Evolutionary conservation across 1,284 basidiomycete species (phyloP).

Genomic region (Leucoagaricus sp.): DNA sequence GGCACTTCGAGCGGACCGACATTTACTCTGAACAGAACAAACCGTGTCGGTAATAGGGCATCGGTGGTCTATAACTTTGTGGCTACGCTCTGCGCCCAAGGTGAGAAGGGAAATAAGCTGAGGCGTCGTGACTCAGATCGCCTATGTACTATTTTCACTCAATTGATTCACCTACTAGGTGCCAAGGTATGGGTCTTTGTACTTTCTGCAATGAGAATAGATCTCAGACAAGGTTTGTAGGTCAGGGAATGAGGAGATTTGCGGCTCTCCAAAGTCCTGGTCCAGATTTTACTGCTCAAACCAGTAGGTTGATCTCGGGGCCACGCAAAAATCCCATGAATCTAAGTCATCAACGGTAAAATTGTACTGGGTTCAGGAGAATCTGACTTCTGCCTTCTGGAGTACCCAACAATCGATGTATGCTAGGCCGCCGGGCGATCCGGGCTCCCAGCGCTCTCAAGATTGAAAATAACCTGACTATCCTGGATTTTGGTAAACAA

Average conservation of each 20-base stretch:
- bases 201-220: background rate
- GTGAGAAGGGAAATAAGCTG: too few species aligned
- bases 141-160: background rate
- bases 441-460: background rate
- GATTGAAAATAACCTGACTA: background rate
- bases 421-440: background rate
- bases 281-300: background rate
- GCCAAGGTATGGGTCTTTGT: background rate
- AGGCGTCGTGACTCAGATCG: background rate
- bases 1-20: background rate
- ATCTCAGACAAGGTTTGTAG: background rate
- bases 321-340: background rate
- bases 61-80: background rate
- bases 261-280: background rate
- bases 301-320: background rate
- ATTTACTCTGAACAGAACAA: constrained; percentile 2
- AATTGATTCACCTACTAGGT: background rate
- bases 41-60: background rate
- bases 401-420: background rate
- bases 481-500: background rate
- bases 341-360: background rate
- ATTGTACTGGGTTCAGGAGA: background rate
- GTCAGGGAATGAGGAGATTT: background rate
- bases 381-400: background rate
- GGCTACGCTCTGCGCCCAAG: too few species aligned